phyloP scores from a whole-genome alignment of 352 stramenopile species.

The Globisporangium viniferum region DNA sequence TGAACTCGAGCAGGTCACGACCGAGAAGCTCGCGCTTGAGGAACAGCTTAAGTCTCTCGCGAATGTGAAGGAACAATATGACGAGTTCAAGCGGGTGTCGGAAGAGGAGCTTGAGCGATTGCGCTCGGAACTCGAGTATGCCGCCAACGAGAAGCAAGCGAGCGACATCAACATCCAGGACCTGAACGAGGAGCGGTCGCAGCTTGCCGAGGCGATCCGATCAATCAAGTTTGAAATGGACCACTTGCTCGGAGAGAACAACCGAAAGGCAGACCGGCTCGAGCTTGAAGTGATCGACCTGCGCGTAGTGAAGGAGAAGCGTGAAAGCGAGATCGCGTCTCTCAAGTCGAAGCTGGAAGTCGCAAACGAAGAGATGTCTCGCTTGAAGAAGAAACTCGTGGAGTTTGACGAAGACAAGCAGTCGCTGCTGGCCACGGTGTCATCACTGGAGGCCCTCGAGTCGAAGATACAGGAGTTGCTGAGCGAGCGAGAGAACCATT shows the following conservation, averaged over 20 bases:
- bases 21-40: constrained; percentile 6
- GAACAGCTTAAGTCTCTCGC: not conserved
- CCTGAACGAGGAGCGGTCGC: constrained; percentile 30
- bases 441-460: constrained; percentile 7
- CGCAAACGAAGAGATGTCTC: constrained; percentile 28
- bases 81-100: not conserved
- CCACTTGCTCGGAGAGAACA: constrained; percentile 31
- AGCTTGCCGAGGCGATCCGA: constrained; percentile 14
- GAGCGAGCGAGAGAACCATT: constrained; percentile 7
- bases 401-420: constrained; percentile 24
- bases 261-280: constrained; percentile 27
- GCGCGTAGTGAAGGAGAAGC: constrained; percentile 31
- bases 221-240: constrained; percentile 31
- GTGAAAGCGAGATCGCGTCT: constrained; percentile 25
- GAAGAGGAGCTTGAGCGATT: constrained; percentile 17
- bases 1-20: constrained; percentile 23
- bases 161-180: constrained; percentile 29
- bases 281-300: constrained; percentile 43
- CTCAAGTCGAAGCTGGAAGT: constrained; percentile 32
- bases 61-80: not conserved
- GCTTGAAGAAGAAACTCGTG: constrained; percentile 21
- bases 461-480: constrained; percentile 13
- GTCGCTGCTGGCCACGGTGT: constrained; percentile 7
- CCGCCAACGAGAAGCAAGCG: constrained; percentile 33
- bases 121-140: constrained; percentile 26